These are phyloP conservation scores for Trypanosomatidae sp. DNA, from an alignment of 208 protist species.

Conservation along the genomic window DNA sequence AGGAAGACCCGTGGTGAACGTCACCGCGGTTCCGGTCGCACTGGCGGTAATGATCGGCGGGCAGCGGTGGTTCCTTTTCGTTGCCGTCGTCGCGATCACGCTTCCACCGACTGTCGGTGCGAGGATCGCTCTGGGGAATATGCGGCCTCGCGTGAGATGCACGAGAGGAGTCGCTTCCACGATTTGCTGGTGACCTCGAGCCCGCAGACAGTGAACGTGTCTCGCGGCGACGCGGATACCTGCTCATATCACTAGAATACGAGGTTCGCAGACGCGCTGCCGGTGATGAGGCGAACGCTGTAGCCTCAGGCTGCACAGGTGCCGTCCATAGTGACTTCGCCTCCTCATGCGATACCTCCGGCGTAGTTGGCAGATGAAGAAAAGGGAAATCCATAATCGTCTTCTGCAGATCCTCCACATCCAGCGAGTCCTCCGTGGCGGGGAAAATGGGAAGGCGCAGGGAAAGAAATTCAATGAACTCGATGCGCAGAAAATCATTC, in stretches of 20 bases:
- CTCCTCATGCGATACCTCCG: slow-evolving; percentile 7
- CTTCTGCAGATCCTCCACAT: slow-evolving; percentile 8
- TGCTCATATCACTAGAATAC: neutral
- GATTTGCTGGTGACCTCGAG: neutral
- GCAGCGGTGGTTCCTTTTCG: neutral
- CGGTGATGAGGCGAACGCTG: neutral
- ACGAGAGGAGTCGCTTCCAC: neutral
- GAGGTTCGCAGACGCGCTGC: neutral
- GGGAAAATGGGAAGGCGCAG: slow-evolving; percentile 29
- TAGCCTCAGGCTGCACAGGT: neutral
- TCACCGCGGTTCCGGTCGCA: slow-evolving; percentile 1
- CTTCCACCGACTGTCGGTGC: neutral
- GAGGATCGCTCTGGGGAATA: neutral
- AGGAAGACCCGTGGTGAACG: neutral
- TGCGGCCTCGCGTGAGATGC: neutral
- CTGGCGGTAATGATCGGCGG: neutral
- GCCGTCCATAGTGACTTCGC: slow-evolving; percentile 16
- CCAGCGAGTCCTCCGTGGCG: slow-evolving; percentile 2
- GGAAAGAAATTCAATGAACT: slow-evolving; percentile 34
- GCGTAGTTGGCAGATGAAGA: neutral
- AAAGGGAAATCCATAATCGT: slow-evolving; percentile 11
- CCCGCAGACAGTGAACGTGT: neutral
- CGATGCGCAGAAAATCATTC: slow-evolving; percentile 35
- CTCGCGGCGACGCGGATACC: neutral
- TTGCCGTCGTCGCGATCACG: neutral